Conservation (phyloP, 768 basidiomycete genomes). For the Pilatotrama ljubarskyi region DNA sequence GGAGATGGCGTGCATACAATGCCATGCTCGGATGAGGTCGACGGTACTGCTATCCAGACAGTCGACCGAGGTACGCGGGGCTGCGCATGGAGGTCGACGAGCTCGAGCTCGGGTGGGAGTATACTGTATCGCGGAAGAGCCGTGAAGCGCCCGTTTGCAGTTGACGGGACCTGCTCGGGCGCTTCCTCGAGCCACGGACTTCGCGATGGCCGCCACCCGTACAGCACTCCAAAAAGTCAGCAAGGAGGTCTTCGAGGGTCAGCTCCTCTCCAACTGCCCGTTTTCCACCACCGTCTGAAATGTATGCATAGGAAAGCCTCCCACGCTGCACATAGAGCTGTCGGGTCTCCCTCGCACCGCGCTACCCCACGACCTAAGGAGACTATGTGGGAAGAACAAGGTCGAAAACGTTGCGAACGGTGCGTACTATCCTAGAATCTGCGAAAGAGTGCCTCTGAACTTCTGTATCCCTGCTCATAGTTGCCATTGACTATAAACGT, state of each 20-base stretch:
- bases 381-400: slow-evolving; percentile 37
- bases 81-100: too few relatives aligned
- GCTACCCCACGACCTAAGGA: slow-evolving; percentile 53
- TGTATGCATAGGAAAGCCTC: background rate
- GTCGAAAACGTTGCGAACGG: slow-evolving; percentile 29
- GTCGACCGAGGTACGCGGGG: too few relatives aligned
- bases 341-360: slow-evolving; percentile 47
- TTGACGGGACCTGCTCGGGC: background rate
- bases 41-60: too few relatives aligned
- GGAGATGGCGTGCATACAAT: too few relatives aligned
- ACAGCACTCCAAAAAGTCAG: background rate
- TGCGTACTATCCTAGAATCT: slow-evolving; percentile 11
- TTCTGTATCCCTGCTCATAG: slow-evolving; percentile 37
- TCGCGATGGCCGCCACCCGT: slow-evolving; percentile 8
- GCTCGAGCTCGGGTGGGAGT: background rate
- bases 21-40: too few relatives aligned
- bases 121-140: too few relatives aligned
- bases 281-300: background rate
- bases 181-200: background rate
- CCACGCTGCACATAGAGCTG: background rate
- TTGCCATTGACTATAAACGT: slow-evolving; percentile 57
- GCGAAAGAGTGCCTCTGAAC: background rate
- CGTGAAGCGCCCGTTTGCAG: background rate
- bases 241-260: slow-evolving; percentile 1
- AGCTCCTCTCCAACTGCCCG: background rate